These are phyloP conservation scores for Adansonia madagascariensis DNA, from an alignment of 441 rosid genomes.

Conservation along the genomic window DNA sequence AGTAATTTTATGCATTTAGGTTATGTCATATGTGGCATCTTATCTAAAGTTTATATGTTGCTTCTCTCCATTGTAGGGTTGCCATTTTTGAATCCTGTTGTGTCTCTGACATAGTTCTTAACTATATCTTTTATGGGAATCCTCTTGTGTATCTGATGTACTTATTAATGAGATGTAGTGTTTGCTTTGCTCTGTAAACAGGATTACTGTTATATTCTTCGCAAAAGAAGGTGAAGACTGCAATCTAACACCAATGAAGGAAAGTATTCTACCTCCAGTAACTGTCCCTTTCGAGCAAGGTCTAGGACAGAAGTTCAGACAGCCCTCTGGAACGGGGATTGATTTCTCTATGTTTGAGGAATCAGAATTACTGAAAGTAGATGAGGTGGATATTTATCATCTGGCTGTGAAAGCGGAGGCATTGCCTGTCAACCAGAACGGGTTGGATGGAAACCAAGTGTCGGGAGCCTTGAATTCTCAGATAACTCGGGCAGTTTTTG, in stretches of 20 bases:
- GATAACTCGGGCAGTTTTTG: constrained; percentile 76
- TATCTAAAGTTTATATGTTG: not conserved
- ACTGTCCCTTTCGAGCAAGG: constrained; percentile 72
- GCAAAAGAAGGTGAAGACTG: constrained; percentile 86
- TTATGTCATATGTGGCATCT: not conserved
- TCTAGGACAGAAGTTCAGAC: constrained; percentile 88
- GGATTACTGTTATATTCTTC: constrained; percentile 78
- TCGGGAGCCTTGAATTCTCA: constrained; percentile 62
- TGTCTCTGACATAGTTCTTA: constrained; percentile 10
- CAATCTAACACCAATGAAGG: constrained; percentile 60
- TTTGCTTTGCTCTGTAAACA: constrained; percentile 37
- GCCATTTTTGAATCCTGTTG: not conserved
- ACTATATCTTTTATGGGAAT: not conserved
- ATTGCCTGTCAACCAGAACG: constrained; percentile 45
- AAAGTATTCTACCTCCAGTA: constrained; percentile 62
- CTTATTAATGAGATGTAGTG: constrained; percentile 5
- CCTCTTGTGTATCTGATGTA: constrained; percentile 6
- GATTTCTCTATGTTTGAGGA: constrained; percentile 71
- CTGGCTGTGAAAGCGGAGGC: constrained; percentile 90
- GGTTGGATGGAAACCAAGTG: constrained; percentile 49
- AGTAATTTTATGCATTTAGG: constrained; percentile 12
- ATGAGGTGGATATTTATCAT: constrained; percentile 58
- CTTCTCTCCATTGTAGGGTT: not conserved
- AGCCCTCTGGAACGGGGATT: constrained; percentile 80
- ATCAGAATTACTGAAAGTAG: constrained; percentile 49